Evolutionary conservation across 306 rosid genomes (phyloP).

Genomic region (Cotoneaster glaucophyllus): DNA sequence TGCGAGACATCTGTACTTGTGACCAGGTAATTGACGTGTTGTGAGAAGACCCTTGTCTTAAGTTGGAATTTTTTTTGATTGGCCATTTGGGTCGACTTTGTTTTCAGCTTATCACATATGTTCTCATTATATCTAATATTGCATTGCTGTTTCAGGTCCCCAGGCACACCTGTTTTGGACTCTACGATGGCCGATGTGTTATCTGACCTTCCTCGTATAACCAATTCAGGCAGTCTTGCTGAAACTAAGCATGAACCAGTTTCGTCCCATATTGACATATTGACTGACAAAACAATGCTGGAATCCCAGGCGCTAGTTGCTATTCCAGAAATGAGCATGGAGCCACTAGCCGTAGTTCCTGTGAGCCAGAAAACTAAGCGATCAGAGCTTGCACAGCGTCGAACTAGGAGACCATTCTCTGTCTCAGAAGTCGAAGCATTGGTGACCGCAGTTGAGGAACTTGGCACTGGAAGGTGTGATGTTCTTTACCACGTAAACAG

Average conservation of each 20-base stretch:
- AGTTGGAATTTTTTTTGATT: not conserved
- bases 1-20: conserved; percentile 33
- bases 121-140: conserved; percentile 21
- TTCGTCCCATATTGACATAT: conserved; percentile 42
- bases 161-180: conserved; percentile 37
- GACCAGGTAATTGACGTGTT: conserved; percentile 40
- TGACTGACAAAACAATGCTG: conserved; percentile 33
- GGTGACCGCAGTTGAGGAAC: conserved; percentile 86
- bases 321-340: conserved; percentile 45
- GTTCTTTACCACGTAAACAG: not conserved
- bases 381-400: conserved; percentile 79
- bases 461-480: conserved; percentile 92
- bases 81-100: not conserved
- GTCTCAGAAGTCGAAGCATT: conserved; percentile 91
- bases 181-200: conserved; percentile 34
- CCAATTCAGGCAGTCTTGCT: conserved; percentile 30
- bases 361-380: conserved; percentile 52
- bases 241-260: conserved; percentile 40
- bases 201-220: conserved; percentile 36
- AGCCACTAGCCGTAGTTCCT: conserved; percentile 61
- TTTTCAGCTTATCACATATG: not conserved
- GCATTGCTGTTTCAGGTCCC: conserved; percentile 47
- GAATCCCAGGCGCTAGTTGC: conserved; percentile 57
- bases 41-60: conserved; percentile 1
- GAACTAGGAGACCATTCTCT: conserved; percentile 89